These are phyloP conservation scores for Chrysochromulina tobinii DNA, from an alignment of 78 protist species.

Conservation along the genomic window DNA sequence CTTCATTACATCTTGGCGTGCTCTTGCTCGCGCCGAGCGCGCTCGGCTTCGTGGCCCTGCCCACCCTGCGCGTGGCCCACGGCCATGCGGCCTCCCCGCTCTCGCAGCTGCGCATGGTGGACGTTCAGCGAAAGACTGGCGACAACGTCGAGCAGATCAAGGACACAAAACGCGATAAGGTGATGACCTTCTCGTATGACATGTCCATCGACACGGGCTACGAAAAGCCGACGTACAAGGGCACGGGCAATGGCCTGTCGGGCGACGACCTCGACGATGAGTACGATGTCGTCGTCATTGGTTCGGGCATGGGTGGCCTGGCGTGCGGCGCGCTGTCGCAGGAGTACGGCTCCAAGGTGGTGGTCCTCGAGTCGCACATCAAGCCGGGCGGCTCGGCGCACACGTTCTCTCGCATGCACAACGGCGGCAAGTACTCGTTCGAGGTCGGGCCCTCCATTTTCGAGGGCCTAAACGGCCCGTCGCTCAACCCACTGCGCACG, in stretches of 20 bases:
- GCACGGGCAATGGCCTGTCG: slow-evolving; percentile 3
- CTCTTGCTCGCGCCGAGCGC: too few relatives aligned
- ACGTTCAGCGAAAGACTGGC: too few relatives aligned
- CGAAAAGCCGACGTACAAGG: neutral
- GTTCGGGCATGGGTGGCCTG: slow-evolving; percentile 23
- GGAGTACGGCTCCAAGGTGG: neutral
- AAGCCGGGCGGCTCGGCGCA: slow-evolving; percentile 29
- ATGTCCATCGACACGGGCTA: neutral
- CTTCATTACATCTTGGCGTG: too few relatives aligned
- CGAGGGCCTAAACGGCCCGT: slow-evolving; percentile 17
- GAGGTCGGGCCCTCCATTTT: slow-evolving; percentile 21
- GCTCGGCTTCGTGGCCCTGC: too few relatives aligned
- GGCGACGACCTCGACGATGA: neutral
- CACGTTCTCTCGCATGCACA: slow-evolving; percentile 9
- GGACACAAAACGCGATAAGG: neutral
- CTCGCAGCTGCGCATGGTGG: too few relatives aligned
- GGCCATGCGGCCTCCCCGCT: too few relatives aligned
- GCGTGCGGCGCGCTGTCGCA: neutral
- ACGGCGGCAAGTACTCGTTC: slow-evolving; percentile 26
- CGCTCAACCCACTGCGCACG: neutral
- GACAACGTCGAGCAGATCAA: neutral
- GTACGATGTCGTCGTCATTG: slow-evolving; percentile 15
- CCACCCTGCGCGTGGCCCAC: too few relatives aligned
- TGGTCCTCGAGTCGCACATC: neutral
- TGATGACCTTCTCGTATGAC: slow-evolving; percentile 1